These are phyloP conservation scores for Mortierella polycephala DNA, from an alignment of 371 early-diverging fungal genomes.

Conservation along the genomic window DNA sequence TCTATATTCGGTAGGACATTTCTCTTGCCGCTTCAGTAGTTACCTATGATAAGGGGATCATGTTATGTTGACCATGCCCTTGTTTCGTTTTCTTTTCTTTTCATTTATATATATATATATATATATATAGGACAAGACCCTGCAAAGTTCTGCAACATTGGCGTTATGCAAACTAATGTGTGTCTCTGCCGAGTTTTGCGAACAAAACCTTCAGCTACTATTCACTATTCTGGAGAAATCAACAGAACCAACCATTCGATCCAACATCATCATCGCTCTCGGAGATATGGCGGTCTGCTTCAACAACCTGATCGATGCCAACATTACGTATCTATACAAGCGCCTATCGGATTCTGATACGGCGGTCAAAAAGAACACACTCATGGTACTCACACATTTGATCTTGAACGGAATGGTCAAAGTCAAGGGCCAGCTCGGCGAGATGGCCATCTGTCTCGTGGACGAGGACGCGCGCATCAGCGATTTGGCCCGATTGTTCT, in stretches of 20 bases:
- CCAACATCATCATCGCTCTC: conserved; percentile 94
- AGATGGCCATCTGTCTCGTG: conserved; percentile 96
- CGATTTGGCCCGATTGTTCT: conserved; percentile 93
- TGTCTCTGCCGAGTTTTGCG: conserved; percentile 92
- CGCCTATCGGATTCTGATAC: conserved; percentile 83
- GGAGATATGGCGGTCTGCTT: conserved; percentile 97
- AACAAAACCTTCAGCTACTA: conserved; percentile 88
- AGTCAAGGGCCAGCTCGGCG: conserved; percentile 96
- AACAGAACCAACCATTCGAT: conserved; percentile 79
- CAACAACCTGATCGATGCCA: conserved; percentile 93
- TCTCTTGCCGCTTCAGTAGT: no score
- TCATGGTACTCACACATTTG: conserved; percentile 97
- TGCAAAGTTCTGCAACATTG: conserved; percentile 86
- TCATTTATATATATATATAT: conserved; percentile 30
- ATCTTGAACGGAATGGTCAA: conserved; percentile 99
- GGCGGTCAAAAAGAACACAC: conserved; percentile 91
- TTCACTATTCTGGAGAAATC: conserved; percentile 90
- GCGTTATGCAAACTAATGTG: conserved; percentile 97
- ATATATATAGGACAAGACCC: conserved; percentile 70
- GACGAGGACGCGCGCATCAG: conserved; percentile 88
- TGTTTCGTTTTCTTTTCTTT: not conserved
- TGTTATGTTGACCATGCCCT: no score
- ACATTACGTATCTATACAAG: conserved; percentile 91
- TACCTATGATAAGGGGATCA: no score
- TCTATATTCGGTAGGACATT: conserved; percentile 73